Conservation (phyloP, 495 filamentous ascomycete genomes). For the Podospora pseudopauciseta region DNA sequence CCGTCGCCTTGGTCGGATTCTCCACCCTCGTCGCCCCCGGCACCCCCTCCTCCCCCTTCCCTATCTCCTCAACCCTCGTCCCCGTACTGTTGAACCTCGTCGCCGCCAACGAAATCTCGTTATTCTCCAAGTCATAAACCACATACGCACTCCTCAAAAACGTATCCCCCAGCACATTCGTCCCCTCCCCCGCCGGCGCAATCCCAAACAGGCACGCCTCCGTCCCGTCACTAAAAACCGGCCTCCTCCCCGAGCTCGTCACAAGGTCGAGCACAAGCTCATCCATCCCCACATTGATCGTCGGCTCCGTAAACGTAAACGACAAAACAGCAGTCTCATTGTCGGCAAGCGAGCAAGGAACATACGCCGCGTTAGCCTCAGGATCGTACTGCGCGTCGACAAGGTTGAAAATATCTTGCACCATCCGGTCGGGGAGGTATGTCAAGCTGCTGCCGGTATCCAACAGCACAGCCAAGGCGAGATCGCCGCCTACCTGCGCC, state of each 20-base stretch:
- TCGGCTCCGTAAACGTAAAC: slow-evolving; percentile 65
- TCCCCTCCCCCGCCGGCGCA: slow-evolving; percentile 60
- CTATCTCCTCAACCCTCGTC: slow-evolving; percentile 68
- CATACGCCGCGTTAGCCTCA: slow-evolving; percentile 56
- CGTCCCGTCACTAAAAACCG: slow-evolving; percentile 59
- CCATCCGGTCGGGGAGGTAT: slow-evolving; percentile 74
- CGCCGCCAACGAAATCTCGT: slow-evolving; percentile 82
- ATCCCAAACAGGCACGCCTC: slow-evolving; percentile 73
- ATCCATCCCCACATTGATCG: slow-evolving; percentile 67
- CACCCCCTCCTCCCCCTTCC: slow-evolving; percentile 56
- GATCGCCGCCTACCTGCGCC: slow-evolving; percentile 48
- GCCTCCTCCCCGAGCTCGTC: slow-evolving; percentile 42
- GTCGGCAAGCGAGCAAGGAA: slow-evolving; percentile 66
- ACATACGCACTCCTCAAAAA: slow-evolving; percentile 91
- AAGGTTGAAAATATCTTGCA: slow-evolving; percentile 57
- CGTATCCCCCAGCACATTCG: slow-evolving; percentile 80
- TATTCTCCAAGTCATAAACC: slow-evolving; percentile 85
- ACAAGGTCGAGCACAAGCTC: slow-evolving; percentile 73
- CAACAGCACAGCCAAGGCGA: slow-evolving; percentile 69
- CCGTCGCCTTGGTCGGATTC: slow-evolving; percentile 58
- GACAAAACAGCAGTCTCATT: background rate
- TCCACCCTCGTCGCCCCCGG: slow-evolving; percentile 67
- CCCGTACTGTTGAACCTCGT: slow-evolving; percentile 74
- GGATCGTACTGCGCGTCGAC: slow-evolving; percentile 62
- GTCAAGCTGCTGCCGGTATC: slow-evolving; percentile 91